Base-by-base conservation (phyloP, 2,329 filamentous ascomycete genomes). In the Aaosphaeria arxii region DNA sequence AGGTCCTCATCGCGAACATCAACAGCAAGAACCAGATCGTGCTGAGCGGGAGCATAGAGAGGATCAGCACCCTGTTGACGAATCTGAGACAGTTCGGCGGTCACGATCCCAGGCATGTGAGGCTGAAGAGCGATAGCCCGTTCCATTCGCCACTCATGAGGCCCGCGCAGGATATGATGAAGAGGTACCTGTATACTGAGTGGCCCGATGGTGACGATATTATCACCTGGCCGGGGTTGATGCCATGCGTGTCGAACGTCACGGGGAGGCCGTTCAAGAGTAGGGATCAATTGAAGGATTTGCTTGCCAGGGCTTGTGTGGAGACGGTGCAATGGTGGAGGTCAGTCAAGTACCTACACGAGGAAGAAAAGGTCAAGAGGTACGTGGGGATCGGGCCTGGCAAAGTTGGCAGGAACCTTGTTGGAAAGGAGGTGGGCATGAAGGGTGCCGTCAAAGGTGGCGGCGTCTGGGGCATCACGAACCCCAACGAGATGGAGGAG, bases 11-110 rank as follows among this genome's bases (percentile, higher is more conserved):
- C 58, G 92, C 91, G 50, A 96, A 97, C 71, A 85, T 95, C 73
- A 97, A 97, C 74, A 89, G 86, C 69, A 94, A 91, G 74, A 96
- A 96, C 67, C 92, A 97, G 74, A 95, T 97, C 61, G 92, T 96
- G 44, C 77, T 97, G 45, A 94, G 88, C 64, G 92, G 92, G 33
- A 92, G 85, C 70, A 86, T 96, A 45, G 85, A 86, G 60, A 81
- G 85, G 58, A 96, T 96, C 69, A 85, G 84, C 61, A 86, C 85
- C 48, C 82, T 96, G 13, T 76, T 96, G 45, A 85, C 88, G 7
- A 91, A 96, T 66, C 79, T 97, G 49, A 79, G 91, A 44, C 89
- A 95, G 66, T 96, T 96, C 66, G 83, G 89, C 7, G 91, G 91
- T 7, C 91, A 96, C 67, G 92, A 96, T 70, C 91, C 92, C 4